Percentiles rank a stretch among this genome's conserved stretches.
Evolutionary conservation across 2,329 filamentous ascomycete species (phyloP).

Genomic region (Cercospora canescens): DNA sequence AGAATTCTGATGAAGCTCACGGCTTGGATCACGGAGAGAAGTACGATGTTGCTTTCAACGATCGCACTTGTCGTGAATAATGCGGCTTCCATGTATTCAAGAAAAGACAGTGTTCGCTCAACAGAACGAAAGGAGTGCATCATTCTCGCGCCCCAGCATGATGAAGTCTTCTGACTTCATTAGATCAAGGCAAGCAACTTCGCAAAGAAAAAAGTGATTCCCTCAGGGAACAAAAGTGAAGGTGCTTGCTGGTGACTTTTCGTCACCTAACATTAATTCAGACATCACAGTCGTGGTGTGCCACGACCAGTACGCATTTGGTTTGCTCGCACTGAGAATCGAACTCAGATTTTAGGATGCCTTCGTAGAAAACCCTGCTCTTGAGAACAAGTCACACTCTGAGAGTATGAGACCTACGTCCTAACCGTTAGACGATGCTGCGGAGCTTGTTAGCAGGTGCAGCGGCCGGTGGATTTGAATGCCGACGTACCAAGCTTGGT

Average conservation of each 20-base stretch:
- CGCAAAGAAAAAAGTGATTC: not conserved
- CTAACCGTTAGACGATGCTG: conserved; percentile 14
- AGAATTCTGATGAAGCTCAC: not conserved
- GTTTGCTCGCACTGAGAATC: conserved; percentile 18
- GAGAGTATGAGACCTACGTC: conserved; percentile 20
- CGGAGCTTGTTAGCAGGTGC: not conserved
- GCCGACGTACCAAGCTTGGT: no score
- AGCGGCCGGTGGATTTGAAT: no score
- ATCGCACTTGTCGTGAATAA: no score
- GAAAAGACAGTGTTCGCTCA: no score
- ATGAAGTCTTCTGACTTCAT: no score
- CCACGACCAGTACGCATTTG: not conserved
- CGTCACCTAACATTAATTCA: not conserved
- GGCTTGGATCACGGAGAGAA: no score
- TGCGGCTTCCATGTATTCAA: no score
- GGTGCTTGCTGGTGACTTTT: conserved; percentile 2
- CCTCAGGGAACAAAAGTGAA: not conserved
- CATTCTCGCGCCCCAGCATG: no score
- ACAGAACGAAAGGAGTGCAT: no score
- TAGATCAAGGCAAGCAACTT: not conserved
- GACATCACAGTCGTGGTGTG: not conserved
- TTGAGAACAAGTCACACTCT: conserved; percentile 14
- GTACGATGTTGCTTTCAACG: no score
- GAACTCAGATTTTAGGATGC: conserved; percentile 26
- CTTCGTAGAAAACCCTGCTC: conserved; percentile 14